Evolutionary conservation across 768 basidiomycete species (phyloP).

Genomic region (Clavaria fumosa): DNA sequence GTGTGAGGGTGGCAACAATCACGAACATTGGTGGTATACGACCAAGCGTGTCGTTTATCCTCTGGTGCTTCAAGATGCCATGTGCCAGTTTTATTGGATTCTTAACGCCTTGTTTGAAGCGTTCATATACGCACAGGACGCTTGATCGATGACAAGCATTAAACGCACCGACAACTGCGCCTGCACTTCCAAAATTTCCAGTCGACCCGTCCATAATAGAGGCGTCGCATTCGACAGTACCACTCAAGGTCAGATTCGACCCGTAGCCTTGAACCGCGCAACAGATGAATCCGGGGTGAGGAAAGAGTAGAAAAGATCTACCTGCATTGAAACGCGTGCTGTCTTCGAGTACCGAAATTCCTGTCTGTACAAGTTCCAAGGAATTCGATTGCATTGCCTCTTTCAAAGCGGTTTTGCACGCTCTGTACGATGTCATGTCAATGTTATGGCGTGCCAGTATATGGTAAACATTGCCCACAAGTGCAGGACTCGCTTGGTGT

Average conservation of each 20-base stretch:
- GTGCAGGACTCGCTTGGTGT: slow-evolving; percentile 40
- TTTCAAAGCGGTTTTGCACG: slow-evolving; percentile 32
- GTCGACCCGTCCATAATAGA: slow-evolving; percentile 41
- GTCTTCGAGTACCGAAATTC: slow-evolving; percentile 49
- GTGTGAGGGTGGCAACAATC: slow-evolving; percentile 3
- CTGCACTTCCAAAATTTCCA: slow-evolving; percentile 49
- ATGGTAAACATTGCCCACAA: slow-evolving; percentile 22
- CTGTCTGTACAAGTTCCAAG: slow-evolving; percentile 31
- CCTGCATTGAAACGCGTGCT: slow-evolving; percentile 60
- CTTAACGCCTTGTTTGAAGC: slow-evolving; percentile 35
- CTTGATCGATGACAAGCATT: background rate
- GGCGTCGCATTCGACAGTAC: slow-evolving; percentile 72
- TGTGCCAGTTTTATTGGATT: slow-evolving; percentile 56
- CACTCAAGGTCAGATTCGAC: slow-evolving; percentile 62
- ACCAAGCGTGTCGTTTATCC: slow-evolving; percentile 33
- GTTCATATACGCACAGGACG: background rate
- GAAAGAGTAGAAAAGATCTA: slow-evolving; percentile 11
- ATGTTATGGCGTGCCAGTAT: background rate
- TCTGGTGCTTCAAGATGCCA: slow-evolving; percentile 38
- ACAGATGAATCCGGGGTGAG: background rate
- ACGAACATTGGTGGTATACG: slow-evolving; percentile 58
- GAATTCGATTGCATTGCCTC: slow-evolving; percentile 10
- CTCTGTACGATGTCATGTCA: slow-evolving; percentile 22
- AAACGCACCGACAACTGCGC: slow-evolving; percentile 30
- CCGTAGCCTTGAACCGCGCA: slow-evolving; percentile 44